Evolutionary conservation across 805 yeast genomes (phyloP), one percentile per base, ranked within the genome.

Genomic region (Teunomyces gatunensis): DNA sequence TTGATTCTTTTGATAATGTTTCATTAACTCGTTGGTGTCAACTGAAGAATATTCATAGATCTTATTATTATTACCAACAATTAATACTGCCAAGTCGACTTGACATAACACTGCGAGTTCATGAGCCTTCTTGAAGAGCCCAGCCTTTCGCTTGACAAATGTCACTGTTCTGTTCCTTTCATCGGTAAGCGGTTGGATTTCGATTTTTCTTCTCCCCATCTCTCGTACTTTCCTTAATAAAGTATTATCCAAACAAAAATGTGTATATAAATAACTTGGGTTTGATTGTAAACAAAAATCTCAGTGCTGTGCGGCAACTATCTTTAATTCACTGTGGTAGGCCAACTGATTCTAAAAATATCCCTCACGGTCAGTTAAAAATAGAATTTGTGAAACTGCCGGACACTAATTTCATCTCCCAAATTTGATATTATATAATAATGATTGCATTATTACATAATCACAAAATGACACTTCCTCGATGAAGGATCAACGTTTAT

Each of bases 131-230:
- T 87, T 87, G 68, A 94, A 91, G 28, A 92, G 74, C 2, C 99
- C 99, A 0, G 96, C 95, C 65, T 92, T 92, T 47, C 99, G 80
- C 67, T 92, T 92, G 53, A 89, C 89, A 65, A 92, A 94, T 0
- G 99, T 92, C 25, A 84, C 88, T 4, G 87, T 81, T 48, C 88
- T 68, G 68, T 90, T 92, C 47, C 98, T 76, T 65, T 92, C 97
- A 57, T 92, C 96, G 10, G 83, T 73, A 49, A 92, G 83, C 32
- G 98, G 98, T 67, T 88, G 83, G 58, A 92, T 92, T 52, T 87
- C 94, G 54, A 92, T 92, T 68, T 92, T 94, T 72, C 97, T 86
- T 76, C 99, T 85, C 46, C 99, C 99, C 99, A 92, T 94, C 39
- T 13, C 51, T 42, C 13, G 15, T 13, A 17, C 34, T 32, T 32